These are phyloP conservation scores for Astrothelium macrocarpum DNA, from an alignment of 495 filamentous ascomycete species.

Conservation along the genomic window DNA sequence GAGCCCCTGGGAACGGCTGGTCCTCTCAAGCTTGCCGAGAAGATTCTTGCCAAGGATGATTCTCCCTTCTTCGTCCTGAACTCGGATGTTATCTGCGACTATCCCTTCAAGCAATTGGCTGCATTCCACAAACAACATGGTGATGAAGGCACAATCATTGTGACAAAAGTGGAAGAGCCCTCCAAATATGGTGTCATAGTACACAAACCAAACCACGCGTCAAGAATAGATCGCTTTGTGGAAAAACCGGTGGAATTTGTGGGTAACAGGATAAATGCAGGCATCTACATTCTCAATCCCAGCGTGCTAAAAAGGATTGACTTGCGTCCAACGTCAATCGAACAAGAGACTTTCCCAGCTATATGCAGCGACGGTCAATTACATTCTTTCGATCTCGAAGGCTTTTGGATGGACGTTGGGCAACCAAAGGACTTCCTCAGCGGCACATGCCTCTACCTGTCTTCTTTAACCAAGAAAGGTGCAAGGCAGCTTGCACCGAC, in stretches of 20 bases:
- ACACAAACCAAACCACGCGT: slow-evolving; percentile 87
- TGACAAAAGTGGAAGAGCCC: slow-evolving; percentile 98
- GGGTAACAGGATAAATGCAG: slow-evolving; percentile 98
- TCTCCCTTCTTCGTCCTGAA: slow-evolving; percentile 98
- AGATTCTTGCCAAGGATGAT: slow-evolving; percentile 86
- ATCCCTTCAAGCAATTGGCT: slow-evolving; percentile 82
- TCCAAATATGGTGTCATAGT: slow-evolving; percentile 99
- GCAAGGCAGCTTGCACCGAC: slow-evolving; percentile 72
- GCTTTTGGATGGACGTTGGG: slow-evolving; percentile 99
- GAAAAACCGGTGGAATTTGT: slow-evolving; percentile 99
- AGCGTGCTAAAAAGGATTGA: slow-evolving; percentile 86
- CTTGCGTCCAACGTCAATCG: slow-evolving; percentile 95
- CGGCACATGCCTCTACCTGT: slow-evolving; percentile 94
- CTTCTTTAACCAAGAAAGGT: slow-evolving; percentile 83
- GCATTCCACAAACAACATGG: slow-evolving; percentile 86
- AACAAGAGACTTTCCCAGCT: slow-evolving; percentile 98
- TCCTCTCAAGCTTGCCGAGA: slow-evolving; percentile 90
- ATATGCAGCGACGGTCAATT: slow-evolving; percentile 85
- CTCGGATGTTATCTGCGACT: slow-evolving; percentile 97
- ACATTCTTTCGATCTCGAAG: slow-evolving; percentile 96
- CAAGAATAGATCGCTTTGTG: slow-evolving; percentile 96
- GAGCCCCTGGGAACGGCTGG: slow-evolving; percentile 95
- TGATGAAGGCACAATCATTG: slow-evolving; percentile 94
- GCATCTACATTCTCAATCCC: slow-evolving; percentile 97
- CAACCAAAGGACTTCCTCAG: slow-evolving; percentile 98